These are phyloP conservation scores for Phytophthora sojae DNA, from an alignment of 352 stramenopile genomes.

Conservation along the genomic window DNA sequence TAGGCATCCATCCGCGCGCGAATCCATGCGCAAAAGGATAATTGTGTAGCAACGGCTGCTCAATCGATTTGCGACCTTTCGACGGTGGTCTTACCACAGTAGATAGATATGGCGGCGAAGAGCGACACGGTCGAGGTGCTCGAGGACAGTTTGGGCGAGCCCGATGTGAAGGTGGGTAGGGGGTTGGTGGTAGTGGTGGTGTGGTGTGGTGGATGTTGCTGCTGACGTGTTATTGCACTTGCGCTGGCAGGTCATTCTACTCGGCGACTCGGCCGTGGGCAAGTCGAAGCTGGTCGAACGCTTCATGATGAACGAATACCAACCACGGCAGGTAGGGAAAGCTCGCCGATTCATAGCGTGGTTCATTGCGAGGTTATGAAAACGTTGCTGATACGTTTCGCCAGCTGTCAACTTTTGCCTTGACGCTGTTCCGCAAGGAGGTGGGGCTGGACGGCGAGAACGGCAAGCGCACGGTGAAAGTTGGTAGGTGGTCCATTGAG, in stretches of 20 bases:
- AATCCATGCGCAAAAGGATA: neutral
- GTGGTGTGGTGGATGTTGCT: neutral
- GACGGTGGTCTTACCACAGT: neutral
- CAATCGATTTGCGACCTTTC: constrained; percentile 93
- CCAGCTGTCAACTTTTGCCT: constrained; percentile 94
- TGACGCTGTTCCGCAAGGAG: constrained; percentile 95
- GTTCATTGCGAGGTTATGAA: neutral
- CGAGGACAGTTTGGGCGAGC: constrained; percentile 62
- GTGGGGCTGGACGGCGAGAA: constrained; percentile 77
- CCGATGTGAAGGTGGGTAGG: constrained; percentile 61
- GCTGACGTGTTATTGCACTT: neutral
- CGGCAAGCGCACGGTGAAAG: constrained; percentile 63
- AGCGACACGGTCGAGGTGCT: constrained; percentile 32
- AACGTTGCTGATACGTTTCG: neutral
- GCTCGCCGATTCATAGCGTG: neutral
- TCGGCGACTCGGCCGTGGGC: constrained; percentile 95
- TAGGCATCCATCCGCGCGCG: neutral
- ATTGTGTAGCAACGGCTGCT: constrained; percentile 72
- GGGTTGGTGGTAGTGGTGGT: neutral
- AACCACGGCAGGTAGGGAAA: constrained; percentile 77
- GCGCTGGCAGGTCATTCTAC: constrained; percentile 85
- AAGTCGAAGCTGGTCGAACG: constrained; percentile 97
- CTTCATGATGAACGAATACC: constrained; percentile 97
- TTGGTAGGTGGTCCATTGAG: constrained; percentile 41
- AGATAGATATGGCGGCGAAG: constrained; percentile 28